A percentile compares a stretch with the other conserved stretches of the same genome.
phyloP scores from a whole-genome alignment of 805 yeast species.

The Yarrowia deformans region DNA sequence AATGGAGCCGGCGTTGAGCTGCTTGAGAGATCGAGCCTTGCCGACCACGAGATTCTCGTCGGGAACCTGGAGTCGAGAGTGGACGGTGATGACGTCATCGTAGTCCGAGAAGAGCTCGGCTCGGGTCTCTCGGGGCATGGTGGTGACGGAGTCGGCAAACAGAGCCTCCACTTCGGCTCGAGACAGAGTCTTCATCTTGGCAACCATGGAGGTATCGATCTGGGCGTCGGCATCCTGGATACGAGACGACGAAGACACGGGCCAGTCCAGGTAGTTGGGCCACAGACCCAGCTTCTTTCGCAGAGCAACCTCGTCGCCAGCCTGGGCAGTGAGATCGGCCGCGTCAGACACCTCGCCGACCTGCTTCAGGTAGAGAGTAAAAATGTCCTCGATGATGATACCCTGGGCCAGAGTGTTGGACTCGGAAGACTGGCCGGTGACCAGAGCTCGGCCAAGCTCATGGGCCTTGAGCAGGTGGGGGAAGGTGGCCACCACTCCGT shows the following conservation, averaged over 20 bases:
- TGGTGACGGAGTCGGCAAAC: constrained; percentile 27
- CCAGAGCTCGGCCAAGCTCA: constrained; percentile 29
- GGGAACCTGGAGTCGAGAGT: constrained; percentile 7
- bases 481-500: constrained; percentile 36
- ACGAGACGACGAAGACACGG: constrained; percentile 32
- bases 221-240: constrained; percentile 36
- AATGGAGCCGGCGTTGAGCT: constrained; percentile 37
- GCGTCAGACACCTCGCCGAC: constrained; percentile 32
- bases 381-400: constrained; percentile 16
- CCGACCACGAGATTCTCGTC: constrained; percentile 24
- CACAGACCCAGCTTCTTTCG: constrained; percentile 28
- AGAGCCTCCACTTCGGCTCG: constrained; percentile 20
- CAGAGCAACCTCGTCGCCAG: constrained; percentile 11
- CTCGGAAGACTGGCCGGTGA: constrained; percentile 23
- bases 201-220: constrained; percentile 27
- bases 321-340: not conserved
- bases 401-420: constrained; percentile 35
- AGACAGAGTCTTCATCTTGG: constrained; percentile 16
- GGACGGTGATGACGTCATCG: constrained; percentile 25
- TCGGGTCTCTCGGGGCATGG: constrained; percentile 34
- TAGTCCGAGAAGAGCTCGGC: constrained; percentile 26
- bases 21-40: constrained; percentile 33
- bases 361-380: constrained; percentile 26
- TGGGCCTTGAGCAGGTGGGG: constrained; percentile 26
- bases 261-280: constrained; percentile 39